phyloP scores from a whole-genome alignment of 2,329 filamentous ascomycete species.

The Colletotrichum sp. region DNA sequence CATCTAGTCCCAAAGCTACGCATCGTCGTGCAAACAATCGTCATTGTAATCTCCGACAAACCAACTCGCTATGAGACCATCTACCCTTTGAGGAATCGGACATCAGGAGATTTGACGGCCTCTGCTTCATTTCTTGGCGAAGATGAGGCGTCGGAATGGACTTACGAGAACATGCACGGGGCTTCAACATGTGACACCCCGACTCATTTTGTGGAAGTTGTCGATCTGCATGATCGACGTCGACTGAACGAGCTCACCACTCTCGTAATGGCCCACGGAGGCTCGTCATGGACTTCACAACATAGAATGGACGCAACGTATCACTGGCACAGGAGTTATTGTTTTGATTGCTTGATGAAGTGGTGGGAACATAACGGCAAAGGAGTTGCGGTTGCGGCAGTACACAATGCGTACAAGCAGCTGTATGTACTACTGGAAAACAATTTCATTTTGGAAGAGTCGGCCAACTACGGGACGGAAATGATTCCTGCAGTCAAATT shows the following conservation, averaged over 20 bases:
- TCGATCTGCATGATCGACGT: neutral
- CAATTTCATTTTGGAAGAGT: neutral
- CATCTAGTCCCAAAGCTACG: accelerated
- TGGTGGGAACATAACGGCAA: neutral
- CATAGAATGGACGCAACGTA: neutral
- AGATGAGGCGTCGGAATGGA: accelerated
- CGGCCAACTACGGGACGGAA: neutral
- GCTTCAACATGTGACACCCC: neutral
- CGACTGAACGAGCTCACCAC: neutral
- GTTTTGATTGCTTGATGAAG: neutral
- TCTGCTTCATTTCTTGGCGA: neutral
- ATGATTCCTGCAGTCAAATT: neutral
- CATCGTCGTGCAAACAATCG: neutral
- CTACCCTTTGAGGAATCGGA: neutral
- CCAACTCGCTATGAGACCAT: neutral
- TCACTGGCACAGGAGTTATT: neutral
- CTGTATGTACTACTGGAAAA: too few relatives aligned
- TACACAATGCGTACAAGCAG: neutral
- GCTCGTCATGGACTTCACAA: neutral
- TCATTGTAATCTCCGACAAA: neutral
- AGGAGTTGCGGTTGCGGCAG: accelerated
- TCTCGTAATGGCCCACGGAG: neutral
- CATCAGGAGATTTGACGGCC: neutral
- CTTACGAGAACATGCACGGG: neutral
- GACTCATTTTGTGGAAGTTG: neutral